Conservation (phyloP, 345 rosid species). For the Linum trigynum region DNA sequence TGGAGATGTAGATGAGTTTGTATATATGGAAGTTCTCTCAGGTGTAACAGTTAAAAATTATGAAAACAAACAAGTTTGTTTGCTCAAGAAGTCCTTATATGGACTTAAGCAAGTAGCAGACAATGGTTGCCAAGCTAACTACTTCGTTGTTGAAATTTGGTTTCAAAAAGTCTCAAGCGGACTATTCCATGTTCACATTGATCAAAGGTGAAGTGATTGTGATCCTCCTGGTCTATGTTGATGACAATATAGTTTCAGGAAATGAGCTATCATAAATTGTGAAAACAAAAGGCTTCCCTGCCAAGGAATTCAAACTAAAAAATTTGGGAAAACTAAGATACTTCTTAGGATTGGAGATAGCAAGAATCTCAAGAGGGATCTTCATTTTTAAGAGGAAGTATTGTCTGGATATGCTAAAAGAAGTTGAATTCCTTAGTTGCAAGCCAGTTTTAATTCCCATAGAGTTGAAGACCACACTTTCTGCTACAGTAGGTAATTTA, state of each 20-base stretch:
- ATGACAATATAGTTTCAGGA: neutral
- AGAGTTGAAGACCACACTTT: neutral
- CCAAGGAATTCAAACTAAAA: neutral
- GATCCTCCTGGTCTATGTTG: neutral
- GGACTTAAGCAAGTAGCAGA: neutral
- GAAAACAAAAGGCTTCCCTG: neutral
- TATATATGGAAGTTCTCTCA: neutral
- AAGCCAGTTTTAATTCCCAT: neutral
- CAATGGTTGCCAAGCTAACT: neutral
- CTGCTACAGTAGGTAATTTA: neutral
- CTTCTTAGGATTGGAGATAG: neutral
- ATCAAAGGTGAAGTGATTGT: neutral
- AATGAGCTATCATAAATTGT: neutral
- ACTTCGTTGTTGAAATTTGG: neutral
- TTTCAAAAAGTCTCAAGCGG: neutral
- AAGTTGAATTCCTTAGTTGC: neutral
- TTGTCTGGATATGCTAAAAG: neutral
- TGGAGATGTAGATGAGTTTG: neutral
- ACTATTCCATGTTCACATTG: neutral
- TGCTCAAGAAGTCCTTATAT: neutral
- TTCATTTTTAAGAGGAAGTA: neutral
- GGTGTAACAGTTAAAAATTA: neutral
- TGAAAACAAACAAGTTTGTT: neutral
- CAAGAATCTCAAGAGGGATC: neutral
- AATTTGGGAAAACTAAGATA: neutral